Base-by-base conservation (phyloP, 148 eudicot genomes). In the Pouteria glomerata region DNA sequence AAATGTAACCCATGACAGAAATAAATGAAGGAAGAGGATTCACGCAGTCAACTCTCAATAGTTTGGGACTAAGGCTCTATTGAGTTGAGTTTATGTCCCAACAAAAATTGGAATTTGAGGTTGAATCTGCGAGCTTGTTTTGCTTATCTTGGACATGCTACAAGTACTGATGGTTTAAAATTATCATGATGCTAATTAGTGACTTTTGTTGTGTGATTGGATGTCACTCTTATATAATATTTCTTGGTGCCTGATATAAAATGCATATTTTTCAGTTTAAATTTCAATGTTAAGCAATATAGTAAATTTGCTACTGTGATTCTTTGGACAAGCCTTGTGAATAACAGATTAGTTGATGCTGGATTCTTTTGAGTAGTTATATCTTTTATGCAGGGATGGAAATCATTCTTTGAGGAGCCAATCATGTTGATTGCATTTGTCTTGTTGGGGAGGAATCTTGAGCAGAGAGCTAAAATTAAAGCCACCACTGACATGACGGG, bases 341-440 rank as follows among this genome's bases (percentile, higher is more conserved):
- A 26, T 52, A 14, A 35, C 68, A 68, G 30, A 29, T 67, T 52
- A 53, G 47, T 66, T 76, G 56, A 63, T 61, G 33, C 19, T 65
- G 47, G 31, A 35, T 45, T 39, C 51, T 74, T 47, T 66, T 74
- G 19, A 47, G 24, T 58, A 30, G 53, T 44, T 67, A 21, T 79
- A 64, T 57, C 76, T 29, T 69, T 55, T 7, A 45, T 82, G 35
- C 83, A 96, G 99, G 97, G 99, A 2, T 96, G 99, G 99, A 96
- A 84, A 73, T 80, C 96, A 3, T 91, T 91, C 77, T 91, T 89
- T 77, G 97, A 91, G 78, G 97, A 91, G 70, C 97, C 99, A 21
- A 83, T 96, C 71, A 96, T 96, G 99, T 73, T 96, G 83, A 96
- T 96, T 74, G 99, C 97, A 55, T 96, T 96, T 80, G 99, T 96